These are phyloP conservation scores for Akanthomyces dipterigenus DNA, from an alignment of 2,329 filamentous ascomycete genomes.

Conservation along the genomic window DNA sequence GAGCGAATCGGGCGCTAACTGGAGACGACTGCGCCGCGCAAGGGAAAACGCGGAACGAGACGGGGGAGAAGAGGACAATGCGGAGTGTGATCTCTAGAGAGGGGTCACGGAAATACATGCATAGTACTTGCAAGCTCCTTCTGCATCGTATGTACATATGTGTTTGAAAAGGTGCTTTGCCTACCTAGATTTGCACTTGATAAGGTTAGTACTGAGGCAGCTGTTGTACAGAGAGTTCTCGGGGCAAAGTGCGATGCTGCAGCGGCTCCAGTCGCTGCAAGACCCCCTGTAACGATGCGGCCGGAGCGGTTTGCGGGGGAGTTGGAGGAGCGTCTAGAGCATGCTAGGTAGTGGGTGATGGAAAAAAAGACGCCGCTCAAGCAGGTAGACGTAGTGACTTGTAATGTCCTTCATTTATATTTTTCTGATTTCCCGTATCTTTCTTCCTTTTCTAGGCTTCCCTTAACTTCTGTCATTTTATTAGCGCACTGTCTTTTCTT, in stretches of 20 bases:
- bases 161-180: no score
- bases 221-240: neutral
- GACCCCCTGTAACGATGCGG: slow-evolving; percentile 3
- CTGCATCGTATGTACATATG: no score
- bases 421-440: no score
- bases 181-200: no score
- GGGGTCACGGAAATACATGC: neutral
- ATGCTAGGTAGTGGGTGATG: no score
- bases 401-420: no score
- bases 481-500: no score
- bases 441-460: no score
- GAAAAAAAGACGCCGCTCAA: no score
- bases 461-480: no score
- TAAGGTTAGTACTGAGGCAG: no score
- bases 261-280: neutral
- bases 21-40: neutral
- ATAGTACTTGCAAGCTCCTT: neutral
- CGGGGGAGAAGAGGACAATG: neutral
- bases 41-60: slow-evolving; percentile 7
- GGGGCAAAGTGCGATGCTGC: neutral
- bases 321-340: neutral
- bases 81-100: neutral
- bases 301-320: slow-evolving; percentile 3
- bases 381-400: no score
- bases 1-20: slow-evolving; percentile 10